A percentile compares a stretch with the other conserved stretches of the same genome.
phyloP scores from a whole-genome alignment of 1,139 yeast species.

The Diutina ranongensis region DNA sequence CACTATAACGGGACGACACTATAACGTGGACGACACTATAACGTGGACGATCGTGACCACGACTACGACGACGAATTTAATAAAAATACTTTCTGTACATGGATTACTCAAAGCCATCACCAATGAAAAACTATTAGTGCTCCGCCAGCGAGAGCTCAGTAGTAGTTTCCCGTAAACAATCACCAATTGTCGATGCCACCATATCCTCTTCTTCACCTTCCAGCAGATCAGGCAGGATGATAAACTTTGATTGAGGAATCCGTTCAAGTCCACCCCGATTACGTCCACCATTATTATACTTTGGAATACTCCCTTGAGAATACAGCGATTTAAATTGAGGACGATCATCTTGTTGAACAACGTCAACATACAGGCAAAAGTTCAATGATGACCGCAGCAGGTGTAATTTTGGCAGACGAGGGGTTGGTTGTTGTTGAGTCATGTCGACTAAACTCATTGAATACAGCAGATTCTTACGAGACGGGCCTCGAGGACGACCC shows the following conservation, averaged over 20 bases:
- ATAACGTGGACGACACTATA: too few species aligned
- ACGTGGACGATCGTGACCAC: too few species aligned
- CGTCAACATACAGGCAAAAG: slow-evolving; percentile 1
- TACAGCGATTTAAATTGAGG: slow-evolving; percentile 2
- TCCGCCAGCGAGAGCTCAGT: slow-evolving; percentile 6
- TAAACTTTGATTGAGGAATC: neutral
- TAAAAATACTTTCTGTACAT: neutral
- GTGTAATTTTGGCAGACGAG: neutral
- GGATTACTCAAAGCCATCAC: too few species aligned
- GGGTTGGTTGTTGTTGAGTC: neutral
- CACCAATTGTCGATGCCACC: slow-evolving; percentile 5
- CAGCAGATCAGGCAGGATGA: slow-evolving; percentile 6
- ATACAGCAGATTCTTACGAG: slow-evolving; percentile 29
- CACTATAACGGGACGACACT: too few species aligned
- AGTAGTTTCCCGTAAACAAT: neutral
- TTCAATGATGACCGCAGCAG: slow-evolving; percentile 4
- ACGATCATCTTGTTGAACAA: neutral
- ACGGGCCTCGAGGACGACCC: slow-evolving; percentile 23
- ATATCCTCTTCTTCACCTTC: slow-evolving; percentile 5
- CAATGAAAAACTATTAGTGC: too few species aligned
- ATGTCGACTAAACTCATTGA: neutral
- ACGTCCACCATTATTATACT: neutral
- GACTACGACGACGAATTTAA: neutral
- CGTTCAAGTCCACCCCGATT: neutral
- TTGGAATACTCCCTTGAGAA: slow-evolving; percentile 5